Evolutionary conservation across 1,284 basidiomycete genomes (phyloP).

Genomic region (Trametes polyzona): DNA sequence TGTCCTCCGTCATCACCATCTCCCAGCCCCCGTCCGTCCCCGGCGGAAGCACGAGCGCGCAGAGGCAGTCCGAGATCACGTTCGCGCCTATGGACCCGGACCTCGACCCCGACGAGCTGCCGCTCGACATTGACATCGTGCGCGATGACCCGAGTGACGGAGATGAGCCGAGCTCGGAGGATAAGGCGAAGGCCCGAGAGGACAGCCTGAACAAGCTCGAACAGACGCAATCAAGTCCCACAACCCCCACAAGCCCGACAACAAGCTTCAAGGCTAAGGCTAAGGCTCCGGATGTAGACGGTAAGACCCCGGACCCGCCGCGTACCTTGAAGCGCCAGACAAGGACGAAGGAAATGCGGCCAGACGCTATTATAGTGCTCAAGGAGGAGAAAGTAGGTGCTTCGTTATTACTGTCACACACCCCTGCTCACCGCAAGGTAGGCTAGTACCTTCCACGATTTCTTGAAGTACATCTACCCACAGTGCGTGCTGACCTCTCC

Average conservation of each 20-base stretch:
- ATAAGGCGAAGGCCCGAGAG: conserved; percentile 37
- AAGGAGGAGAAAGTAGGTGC: conserved; percentile 75
- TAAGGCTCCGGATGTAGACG: conserved; percentile 20
- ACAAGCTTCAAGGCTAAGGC: conserved; percentile 14
- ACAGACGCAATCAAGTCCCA: conserved; percentile 21
- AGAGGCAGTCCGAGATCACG: conserved; percentile 54
- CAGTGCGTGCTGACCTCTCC: conserved; percentile 53
- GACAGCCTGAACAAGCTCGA: conserved; percentile 40
- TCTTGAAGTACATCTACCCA: conserved; percentile 85
- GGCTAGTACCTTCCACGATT: conserved; percentile 84
- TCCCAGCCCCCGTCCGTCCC: conserved; percentile 68
- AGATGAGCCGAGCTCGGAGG: conserved; percentile 25
- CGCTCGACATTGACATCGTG: conserved; percentile 42
- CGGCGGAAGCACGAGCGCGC: conserved; percentile 45
- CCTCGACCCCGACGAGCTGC: conserved; percentile 47
- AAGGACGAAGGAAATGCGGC: conserved; percentile 41
- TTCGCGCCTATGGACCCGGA: conserved; percentile 62
- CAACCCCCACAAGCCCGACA: conserved; percentile 18
- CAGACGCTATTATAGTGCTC: conserved; percentile 80
- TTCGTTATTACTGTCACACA: not conserved
- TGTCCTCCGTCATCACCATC: conserved; percentile 82
- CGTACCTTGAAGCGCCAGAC: not conserved
- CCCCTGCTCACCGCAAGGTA: conserved; percentile 28
- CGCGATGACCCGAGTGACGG: conserved; percentile 41
- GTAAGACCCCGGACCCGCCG: conserved; percentile 2